phyloP scores from a whole-genome alignment of 306 rosid species.

The Cucurbita argyrosperma region DNA sequence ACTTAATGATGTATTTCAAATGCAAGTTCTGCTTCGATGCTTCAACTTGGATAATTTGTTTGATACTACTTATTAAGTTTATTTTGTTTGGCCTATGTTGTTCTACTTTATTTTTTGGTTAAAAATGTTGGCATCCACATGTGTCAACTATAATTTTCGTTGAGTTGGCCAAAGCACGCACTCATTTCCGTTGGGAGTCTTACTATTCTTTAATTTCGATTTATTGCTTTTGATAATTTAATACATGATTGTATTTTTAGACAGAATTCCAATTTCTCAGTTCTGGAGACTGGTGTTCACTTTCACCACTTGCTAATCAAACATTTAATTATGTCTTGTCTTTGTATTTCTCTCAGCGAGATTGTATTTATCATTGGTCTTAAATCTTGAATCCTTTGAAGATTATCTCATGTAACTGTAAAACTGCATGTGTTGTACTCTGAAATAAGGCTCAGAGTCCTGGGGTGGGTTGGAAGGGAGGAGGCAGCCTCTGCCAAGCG shows the following conservation, averaged over 20 bases:
- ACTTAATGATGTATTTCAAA: background rate
- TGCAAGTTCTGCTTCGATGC: background rate
- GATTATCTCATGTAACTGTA: background rate
- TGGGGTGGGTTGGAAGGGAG: background rate
- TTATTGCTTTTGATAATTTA: background rate
- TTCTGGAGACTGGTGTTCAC: background rate
- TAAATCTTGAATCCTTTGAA: background rate
- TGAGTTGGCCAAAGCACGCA: background rate
- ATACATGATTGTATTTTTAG: background rate
- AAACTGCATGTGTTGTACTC: background rate
- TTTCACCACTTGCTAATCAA: background rate
- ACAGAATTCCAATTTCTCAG: background rate
- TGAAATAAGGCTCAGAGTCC: background rate
- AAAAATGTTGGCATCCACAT: background rate
- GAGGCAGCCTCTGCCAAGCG: constrained; percentile 43
- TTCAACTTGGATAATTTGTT: background rate
- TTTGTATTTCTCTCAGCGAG: background rate
- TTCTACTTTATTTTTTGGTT: background rate
- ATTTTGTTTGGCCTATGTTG: background rate
- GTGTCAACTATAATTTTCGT: background rate
- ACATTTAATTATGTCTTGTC: background rate
- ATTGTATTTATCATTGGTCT: background rate
- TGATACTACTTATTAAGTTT: background rate
- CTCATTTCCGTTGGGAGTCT: background rate
- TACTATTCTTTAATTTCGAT: background rate